A percentile compares a stretch with the other conserved stretches of the same genome.
These are phyloP conservation scores for Solanum rostratum DNA, from an alignment of 257 asterid genomes.

Conservation along the genomic window DNA sequence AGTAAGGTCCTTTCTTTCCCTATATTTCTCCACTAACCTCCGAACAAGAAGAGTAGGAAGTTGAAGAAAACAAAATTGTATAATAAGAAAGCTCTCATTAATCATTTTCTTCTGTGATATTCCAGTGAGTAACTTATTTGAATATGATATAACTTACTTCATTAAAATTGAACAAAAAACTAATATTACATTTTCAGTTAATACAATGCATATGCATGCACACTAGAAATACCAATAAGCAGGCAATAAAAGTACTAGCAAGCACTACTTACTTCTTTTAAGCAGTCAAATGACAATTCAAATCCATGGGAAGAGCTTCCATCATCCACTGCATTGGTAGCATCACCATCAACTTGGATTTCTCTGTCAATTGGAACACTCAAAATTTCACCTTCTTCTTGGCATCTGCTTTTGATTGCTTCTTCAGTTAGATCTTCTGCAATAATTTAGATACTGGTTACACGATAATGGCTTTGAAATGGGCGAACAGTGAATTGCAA, in stretches of 20 bases:
- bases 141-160: neutral
- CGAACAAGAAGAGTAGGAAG: neutral
- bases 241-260: neutral
- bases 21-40: no score
- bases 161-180: neutral
- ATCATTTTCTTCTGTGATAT: neutral
- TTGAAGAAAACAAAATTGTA: neutral
- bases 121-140: neutral
- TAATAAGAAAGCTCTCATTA: neutral
- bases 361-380: conserved; percentile 14
- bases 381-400: conserved; percentile 22
- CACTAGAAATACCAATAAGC: neutral
- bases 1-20: no score
- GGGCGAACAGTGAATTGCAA: neutral
- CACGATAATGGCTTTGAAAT: neutral
- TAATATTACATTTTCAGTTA: neutral
- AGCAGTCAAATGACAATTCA: conserved; percentile 8
- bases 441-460: neutral
- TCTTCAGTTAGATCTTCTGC: conserved; percentile 25
- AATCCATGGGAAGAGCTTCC: conserved; percentile 13
- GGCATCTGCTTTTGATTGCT: conserved; percentile 4
- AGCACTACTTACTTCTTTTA: neutral
- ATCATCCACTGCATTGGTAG: conserved; percentile 20
- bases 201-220: neutral
- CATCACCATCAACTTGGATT: conserved; percentile 11